A percentile compares a stretch with the other conserved stretches of the same genome.
phyloP scores from a whole-genome alignment of 495 filamentous ascomycete genomes.

The Aspergillus carlsbadensis region DNA sequence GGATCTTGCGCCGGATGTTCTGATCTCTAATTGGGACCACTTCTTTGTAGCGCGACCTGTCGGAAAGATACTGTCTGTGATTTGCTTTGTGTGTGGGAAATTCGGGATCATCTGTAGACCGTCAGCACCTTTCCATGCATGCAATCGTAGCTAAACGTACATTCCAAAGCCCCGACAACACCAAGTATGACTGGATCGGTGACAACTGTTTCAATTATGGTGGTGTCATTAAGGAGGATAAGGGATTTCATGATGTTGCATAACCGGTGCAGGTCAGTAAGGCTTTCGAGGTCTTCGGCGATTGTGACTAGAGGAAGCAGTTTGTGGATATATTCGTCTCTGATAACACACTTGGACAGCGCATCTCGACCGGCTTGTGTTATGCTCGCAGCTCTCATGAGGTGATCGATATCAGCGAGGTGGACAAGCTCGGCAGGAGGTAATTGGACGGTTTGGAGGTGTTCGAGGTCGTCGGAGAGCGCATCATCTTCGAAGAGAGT shows the following conservation, averaged over 20 bases:
- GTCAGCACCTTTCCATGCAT: constrained; percentile 17
- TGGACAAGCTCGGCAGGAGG: constrained; percentile 77
- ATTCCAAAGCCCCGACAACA: constrained; percentile 95
- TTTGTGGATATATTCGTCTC: constrained; percentile 82
- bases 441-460: constrained; percentile 65
- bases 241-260: constrained; percentile 99
- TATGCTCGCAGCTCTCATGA: constrained; percentile 72
- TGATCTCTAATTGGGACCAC: constrained; percentile 87
- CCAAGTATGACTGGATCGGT: constrained; percentile 86
- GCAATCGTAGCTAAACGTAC: constrained; percentile 33
- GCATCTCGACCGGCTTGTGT: constrained; percentile 78
- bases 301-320: constrained; percentile 78
- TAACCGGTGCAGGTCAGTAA: constrained; percentile 80
- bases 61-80: constrained; percentile 87
- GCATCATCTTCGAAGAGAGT: constrained; percentile 65
- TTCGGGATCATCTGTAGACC: constrained; percentile 77
- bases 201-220: constrained; percentile 90
- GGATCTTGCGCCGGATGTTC: constrained; percentile 83
- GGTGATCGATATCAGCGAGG: constrained; percentile 76
- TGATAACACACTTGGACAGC: constrained; percentile 82
- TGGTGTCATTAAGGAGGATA: constrained; percentile 89
- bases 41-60: constrained; percentile 90
- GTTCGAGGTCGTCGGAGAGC: constrained; percentile 86
- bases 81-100: constrained; percentile 99
- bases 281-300: constrained; percentile 88